Evolutionary conservation across 257 asterid species (phyloP), one percentile per base, ranked within the genome.

Genomic region (Rehmannia glutinosa): DNA sequence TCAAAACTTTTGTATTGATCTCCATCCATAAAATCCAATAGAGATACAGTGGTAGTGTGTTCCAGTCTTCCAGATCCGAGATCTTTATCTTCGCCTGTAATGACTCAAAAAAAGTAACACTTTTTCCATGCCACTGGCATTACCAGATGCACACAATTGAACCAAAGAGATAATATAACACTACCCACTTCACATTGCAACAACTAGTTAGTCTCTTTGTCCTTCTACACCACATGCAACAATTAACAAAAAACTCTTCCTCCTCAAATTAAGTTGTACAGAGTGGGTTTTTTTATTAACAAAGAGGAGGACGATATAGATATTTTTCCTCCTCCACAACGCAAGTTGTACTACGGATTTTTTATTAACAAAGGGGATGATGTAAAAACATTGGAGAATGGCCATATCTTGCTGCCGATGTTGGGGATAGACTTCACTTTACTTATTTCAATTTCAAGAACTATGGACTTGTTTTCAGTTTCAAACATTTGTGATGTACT

Each of bases 21-120:
- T 25, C 17, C 36, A 23, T 24, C 38, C 19, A 52, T 12, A 11
- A 23, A 11, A 24, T 25, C 35, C 59, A 24, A 10, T 10, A 24
- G 17, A 52, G 4, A 6, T 24, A 52, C 23, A 1, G 35, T 3
- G 21, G 0, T 19, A 3, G 35, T 51, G n/a, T n/a, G n/a, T n/a
- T n/a, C n/a, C n/a, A n/a, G n/a, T n/a, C n/a, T 50, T 50, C 56
- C 56, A 50, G n/a, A 50, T 50, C 56, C 56, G 33, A 24, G 35
- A 51, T 24, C 58, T 51, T 21, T 51, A 33, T 24, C 35, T 51
- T 51, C 8, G n/a, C 33, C 33, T 21, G 3, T 21, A 21, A 6
- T 11, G 5, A 12, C 33, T 24, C 58, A 15, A 24, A 5, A 13
- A 51, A 23, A 24, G 35, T 8, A 51, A 23, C 13, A 20, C 1